Percentiles rank a stretch among this genome's conserved stretches.
phyloP scores from a whole-genome alignment of 2,329 filamentous ascomycete species.

The Ceratocystis alfenasii region DNA sequence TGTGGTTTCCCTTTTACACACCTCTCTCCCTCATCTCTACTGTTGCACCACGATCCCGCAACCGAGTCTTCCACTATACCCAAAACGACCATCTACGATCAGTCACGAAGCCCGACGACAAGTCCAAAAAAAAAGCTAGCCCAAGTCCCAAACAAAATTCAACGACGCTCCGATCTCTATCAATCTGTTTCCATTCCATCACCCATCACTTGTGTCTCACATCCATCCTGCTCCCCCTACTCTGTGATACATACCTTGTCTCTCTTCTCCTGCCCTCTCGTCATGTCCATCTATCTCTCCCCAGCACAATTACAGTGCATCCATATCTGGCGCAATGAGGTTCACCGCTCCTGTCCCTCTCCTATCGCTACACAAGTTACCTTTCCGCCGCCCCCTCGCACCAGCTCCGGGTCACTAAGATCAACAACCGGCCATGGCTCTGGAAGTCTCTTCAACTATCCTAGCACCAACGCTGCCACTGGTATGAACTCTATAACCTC shows the following conservation, averaged over 20 bases:
- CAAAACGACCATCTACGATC: not conserved
- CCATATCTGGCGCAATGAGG: slow-evolving; percentile 40
- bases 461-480: slow-evolving; percentile 20
- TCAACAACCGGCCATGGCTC: slow-evolving; percentile 26
- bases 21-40: not conserved
- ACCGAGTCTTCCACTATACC: not conserved
- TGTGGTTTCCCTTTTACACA: too few relatives aligned
- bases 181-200: not conserved
- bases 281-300: slow-evolving; percentile 21
- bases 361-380: slow-evolving; percentile 28
- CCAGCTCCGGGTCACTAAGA: slow-evolving; percentile 28
- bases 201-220: not conserved
- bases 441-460: slow-evolving; percentile 21
- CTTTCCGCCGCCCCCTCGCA: slow-evolving; percentile 28
- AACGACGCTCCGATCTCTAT: not conserved
- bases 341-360: slow-evolving; percentile 30
- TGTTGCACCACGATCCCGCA: not conserved
- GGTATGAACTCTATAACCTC: slow-evolving; percentile 21
- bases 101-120: not conserved
- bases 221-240: not conserved
- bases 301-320: slow-evolving; percentile 33
- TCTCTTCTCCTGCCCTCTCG: not conserved
- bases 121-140: too few relatives aligned
- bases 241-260: not conserved
- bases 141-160: not conserved